Evolutionary conservation across 345 rosid genomes (phyloP).

Genomic region (Populus nigra): DNA sequence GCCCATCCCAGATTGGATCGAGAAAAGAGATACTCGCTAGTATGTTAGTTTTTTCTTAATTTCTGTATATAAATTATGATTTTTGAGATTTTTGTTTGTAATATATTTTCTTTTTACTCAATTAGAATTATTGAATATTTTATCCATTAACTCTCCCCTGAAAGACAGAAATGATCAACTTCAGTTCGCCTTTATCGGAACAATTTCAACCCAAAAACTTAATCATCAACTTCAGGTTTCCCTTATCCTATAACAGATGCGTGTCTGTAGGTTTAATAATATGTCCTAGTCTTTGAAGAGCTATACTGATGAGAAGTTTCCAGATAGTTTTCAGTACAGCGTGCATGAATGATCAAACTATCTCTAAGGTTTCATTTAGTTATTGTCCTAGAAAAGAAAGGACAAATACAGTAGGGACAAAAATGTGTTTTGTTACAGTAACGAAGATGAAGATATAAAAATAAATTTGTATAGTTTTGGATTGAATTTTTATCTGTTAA

Average conservation of each 20-base stretch:
- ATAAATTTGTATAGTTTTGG: too few relatives aligned
- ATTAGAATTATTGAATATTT: neutral
- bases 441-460: too few relatives aligned
- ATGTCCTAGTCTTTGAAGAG: neutral
- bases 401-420: too few relatives aligned
- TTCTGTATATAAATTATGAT: neutral
- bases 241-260: too few relatives aligned
- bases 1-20: slow-evolving; percentile 16
- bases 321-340: neutral
- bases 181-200: too few relatives aligned
- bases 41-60: neutral
- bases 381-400: too few relatives aligned
- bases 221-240: neutral
- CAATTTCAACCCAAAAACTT: neutral
- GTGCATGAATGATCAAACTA: neutral
- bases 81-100: neutral
- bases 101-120: neutral
- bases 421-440: too few relatives aligned
- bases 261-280: neutral
- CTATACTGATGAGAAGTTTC: neutral
- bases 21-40: slow-evolving; percentile 1
- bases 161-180: too few relatives aligned
- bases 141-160: neutral
- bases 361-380: neutral
- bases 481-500: too few relatives aligned